Percentiles rank a stretch among this genome's conserved stretches.
phyloP scores from a whole-genome alignment of 2,329 filamentous ascomycete species.

The Fusarium nanum region DNA sequence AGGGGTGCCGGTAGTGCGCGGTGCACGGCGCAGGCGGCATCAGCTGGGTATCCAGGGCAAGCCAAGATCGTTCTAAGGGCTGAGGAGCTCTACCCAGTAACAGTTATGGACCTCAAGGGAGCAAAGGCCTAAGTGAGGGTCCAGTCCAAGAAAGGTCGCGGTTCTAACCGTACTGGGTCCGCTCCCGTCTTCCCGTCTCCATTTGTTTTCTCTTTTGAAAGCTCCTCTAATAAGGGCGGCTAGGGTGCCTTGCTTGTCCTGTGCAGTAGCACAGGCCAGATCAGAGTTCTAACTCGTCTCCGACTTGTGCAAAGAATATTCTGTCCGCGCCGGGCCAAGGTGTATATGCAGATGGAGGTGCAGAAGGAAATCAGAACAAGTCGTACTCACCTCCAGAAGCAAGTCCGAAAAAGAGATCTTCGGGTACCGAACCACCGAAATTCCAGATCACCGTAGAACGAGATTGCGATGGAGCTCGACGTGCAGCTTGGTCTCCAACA shows the following conservation, averaged over 20 bases:
- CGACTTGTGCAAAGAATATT: neutral
- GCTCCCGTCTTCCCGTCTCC: conserved; percentile 47
- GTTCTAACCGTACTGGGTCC: conserved; percentile 46
- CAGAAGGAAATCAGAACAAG: conserved; percentile 12
- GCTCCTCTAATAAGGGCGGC: conserved; percentile 7
- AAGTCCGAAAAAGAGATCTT: conserved; percentile 22
- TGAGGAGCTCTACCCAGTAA: conserved; percentile 31
- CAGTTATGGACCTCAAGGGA: conserved; percentile 37
- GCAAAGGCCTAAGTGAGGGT: conserved; percentile 29
- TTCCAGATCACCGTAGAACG: conserved; percentile 30
- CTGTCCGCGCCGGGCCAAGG: neutral
- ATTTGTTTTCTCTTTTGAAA: conserved; percentile 40
- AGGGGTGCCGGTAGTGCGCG: conserved; percentile 47
- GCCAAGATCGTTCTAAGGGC: conserved; percentile 35
- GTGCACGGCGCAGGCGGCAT: conserved; percentile 39
- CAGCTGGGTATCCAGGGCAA: conserved; percentile 44
- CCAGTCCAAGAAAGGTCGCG: conserved; percentile 34
- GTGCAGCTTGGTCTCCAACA: conserved; percentile 27
- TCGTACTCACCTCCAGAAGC: conserved; percentile 32
- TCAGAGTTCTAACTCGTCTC: neutral
- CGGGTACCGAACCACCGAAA: conserved; percentile 15
- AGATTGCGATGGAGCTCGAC: conserved; percentile 42
- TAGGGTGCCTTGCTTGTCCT: conserved; percentile 20
- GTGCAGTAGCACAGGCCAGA: conserved; percentile 1
- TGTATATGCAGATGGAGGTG: neutral